Conservation (phyloP, 2,329 filamentous ascomycete genomes). For the Amauroascus niger region DNA sequence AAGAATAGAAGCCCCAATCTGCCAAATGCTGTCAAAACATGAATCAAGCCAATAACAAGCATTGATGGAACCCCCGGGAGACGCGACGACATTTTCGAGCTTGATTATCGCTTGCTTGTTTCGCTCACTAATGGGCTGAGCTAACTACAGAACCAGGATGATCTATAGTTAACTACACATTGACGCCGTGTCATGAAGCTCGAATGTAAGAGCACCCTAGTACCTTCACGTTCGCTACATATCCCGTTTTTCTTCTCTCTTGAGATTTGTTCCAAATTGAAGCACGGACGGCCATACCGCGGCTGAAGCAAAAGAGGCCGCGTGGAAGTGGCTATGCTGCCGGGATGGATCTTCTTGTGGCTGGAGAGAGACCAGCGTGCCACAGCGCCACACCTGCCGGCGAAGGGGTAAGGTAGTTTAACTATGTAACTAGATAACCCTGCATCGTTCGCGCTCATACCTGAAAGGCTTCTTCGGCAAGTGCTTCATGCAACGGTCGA, state of each 20-base stretch:
- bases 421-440: too few relatives aligned
- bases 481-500: not conserved
- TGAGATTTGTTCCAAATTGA: not conserved
- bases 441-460: not conserved
- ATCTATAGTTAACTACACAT: too few relatives aligned
- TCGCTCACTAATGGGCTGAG: too few relatives aligned
- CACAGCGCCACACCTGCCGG: not conserved
- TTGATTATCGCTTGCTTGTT: not conserved
- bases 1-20: not conserved
- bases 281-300: not conserved
- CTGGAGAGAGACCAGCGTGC: not conserved
- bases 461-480: not conserved
- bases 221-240: not conserved
- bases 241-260: too few relatives aligned
- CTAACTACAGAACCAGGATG: too few relatives aligned
- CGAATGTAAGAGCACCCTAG: too few relatives aligned
- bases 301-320: slow-evolving; percentile 2
- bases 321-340: slow-evolving; percentile 7
- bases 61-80: too few relatives aligned
- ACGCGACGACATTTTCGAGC: not conserved
- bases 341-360: not conserved
- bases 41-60: not conserved
- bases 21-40: not conserved
- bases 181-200: too few relatives aligned
- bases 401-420: too few relatives aligned